Percentiles rank a stretch among this genome's conserved stretches.
phyloP scores from a whole-genome alignment of 2,329 filamentous ascomycete species.

The Diaporthe vexans region DNA sequence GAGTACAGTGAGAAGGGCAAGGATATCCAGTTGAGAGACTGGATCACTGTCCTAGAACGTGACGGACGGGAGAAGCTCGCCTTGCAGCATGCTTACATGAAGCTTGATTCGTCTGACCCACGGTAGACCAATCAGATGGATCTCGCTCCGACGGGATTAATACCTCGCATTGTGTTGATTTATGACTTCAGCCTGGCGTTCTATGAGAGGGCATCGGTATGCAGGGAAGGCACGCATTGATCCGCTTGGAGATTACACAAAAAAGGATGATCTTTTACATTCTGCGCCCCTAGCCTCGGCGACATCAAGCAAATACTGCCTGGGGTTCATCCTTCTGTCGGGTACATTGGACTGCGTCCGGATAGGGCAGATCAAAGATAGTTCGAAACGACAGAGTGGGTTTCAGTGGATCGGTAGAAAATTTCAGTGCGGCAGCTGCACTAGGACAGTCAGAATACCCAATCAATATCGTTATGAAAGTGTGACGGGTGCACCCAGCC shows the following conservation, averaged over 20 bases:
- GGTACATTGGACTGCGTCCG: background rate
- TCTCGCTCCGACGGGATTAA: constrained; percentile 34
- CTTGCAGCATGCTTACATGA: constrained; percentile 70
- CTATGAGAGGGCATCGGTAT: constrained; percentile 39
- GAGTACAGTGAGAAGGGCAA: constrained; percentile 83
- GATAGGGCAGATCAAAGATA: constrained; percentile 1
- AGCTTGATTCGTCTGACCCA: constrained; percentile 64
- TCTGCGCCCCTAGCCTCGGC: constrained; percentile 8
- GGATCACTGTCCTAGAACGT: constrained; percentile 82
- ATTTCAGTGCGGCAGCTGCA: constrained; percentile 4
- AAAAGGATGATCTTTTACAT: constrained; percentile 21
- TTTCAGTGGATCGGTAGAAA: constrained; percentile 6
- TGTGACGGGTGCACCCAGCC: background rate
- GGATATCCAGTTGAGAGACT: constrained; percentile 87
- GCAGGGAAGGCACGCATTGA: constrained; percentile 40
- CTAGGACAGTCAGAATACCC: constrained; percentile 12
- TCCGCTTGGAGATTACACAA: constrained; percentile 33
- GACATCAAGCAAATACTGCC: constrained; percentile 5
- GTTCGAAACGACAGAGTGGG: constrained; percentile 1
- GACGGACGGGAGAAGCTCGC: constrained; percentile 78
- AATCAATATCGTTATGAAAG: background rate
- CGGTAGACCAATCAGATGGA: constrained; percentile 47
- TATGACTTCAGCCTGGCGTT: constrained; percentile 43
- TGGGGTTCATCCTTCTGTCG: background rate
- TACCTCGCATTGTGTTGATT: constrained; percentile 41